phyloP scores from a whole-genome alignment of 768 basidiomycete species.

The Tubosaeta sp. region DNA sequence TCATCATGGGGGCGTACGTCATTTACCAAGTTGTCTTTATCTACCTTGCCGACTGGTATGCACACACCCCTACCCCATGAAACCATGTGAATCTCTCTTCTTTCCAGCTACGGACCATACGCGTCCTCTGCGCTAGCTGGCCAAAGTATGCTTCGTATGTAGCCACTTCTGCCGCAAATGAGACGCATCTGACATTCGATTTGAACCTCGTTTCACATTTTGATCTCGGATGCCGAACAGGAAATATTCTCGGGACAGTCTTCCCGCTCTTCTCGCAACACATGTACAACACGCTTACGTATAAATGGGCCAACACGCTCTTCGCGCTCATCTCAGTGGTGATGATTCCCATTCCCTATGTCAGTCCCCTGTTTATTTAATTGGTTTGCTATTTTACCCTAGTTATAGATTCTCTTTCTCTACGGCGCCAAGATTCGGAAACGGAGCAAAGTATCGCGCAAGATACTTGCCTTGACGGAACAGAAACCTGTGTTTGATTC shows the following conservation, averaged over 20 bases:
- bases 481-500: background rate
- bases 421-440: constrained; percentile 31
- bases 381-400: background rate
- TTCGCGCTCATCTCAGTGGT: constrained; percentile 49
- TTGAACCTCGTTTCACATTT: no score
- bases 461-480: constrained; percentile 16
- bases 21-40: constrained; percentile 58
- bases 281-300: constrained; percentile 54
- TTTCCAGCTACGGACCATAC: constrained; percentile 48
- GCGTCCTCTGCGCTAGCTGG: constrained; percentile 69
- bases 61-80: background rate
- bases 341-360: constrained; percentile 61
- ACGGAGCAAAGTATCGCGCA: constrained; percentile 26
- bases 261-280: constrained; percentile 63
- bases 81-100: background rate
- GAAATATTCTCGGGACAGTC: constrained; percentile 45
- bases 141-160: constrained; percentile 56
- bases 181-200: constrained; percentile 10
- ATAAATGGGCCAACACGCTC: constrained; percentile 58
- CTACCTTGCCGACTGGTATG: constrained; percentile 62
- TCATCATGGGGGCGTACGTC: constrained; percentile 47
- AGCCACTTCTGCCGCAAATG: background rate
- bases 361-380: constrained; percentile 23
- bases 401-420: constrained; percentile 25
- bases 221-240: constrained; percentile 23